phyloP scores from a whole-genome alignment of 1,284 basidiomycete genomes.

The Moniliella sp. region DNA sequence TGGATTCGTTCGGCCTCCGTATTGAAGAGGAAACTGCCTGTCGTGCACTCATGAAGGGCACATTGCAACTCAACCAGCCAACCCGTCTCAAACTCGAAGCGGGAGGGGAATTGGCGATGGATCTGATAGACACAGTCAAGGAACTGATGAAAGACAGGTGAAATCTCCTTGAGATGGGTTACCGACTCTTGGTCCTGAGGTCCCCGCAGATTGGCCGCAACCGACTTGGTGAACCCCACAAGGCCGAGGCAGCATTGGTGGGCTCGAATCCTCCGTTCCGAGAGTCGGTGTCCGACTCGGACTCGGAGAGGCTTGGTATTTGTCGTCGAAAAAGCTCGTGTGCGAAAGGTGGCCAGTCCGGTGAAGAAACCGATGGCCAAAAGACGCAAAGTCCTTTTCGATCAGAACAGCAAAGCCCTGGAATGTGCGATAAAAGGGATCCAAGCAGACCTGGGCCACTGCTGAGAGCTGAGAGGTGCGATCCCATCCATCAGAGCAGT shows the following conservation, averaged over 20 bases:
- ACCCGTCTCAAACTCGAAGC: slow-evolving; percentile 83
- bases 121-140: slow-evolving; percentile 80
- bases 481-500: slow-evolving; percentile 99
- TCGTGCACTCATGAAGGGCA: slow-evolving; percentile 77
- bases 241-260: slow-evolving; percentile 14
- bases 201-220: slow-evolving; percentile 44
- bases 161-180: slow-evolving; percentile 72
- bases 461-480: slow-evolving; percentile 82
- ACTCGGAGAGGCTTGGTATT: slow-evolving; percentile 10
- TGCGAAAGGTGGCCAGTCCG: slow-evolving; percentile 54
- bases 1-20: slow-evolving; percentile 26
- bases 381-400: slow-evolving; percentile 94
- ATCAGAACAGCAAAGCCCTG: slow-evolving; percentile 77
- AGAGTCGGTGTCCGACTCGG: not conserved
- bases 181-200: slow-evolving; percentile 47
- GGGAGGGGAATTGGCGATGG: slow-evolving; percentile 66
- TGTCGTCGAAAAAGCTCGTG: slow-evolving; percentile 13
- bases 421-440: slow-evolving; percentile 82
- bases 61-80: slow-evolving; percentile 64
- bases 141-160: slow-evolving; percentile 93
- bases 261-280: slow-evolving; percentile 5
- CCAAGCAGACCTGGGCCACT: slow-evolving; percentile 72
- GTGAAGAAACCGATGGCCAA: slow-evolving; percentile 84
- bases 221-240: slow-evolving; percentile 31
- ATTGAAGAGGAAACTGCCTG: slow-evolving; percentile 87